These are phyloP conservation scores for Hypericum perforatum DNA, from an alignment of 345 rosid genomes.

Conservation along the genomic window DNA sequence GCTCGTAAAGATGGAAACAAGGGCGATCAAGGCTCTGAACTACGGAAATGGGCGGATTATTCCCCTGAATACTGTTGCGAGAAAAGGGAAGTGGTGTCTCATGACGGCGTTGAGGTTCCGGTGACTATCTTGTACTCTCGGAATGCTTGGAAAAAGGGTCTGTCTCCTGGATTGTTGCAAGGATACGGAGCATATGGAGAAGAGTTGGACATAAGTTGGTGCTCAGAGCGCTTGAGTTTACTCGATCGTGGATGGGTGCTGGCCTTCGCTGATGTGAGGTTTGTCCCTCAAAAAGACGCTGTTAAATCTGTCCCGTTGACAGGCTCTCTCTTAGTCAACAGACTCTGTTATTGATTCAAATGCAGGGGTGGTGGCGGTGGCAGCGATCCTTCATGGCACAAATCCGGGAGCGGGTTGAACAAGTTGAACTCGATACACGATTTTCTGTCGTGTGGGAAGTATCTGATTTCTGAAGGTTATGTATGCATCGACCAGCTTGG, in stretches of 20 bases:
- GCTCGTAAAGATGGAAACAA: constrained; percentile 13
- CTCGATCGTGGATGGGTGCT: constrained; percentile 92
- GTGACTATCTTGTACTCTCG: constrained; percentile 67
- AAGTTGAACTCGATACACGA: constrained; percentile 69
- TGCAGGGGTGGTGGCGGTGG: constrained; percentile 58
- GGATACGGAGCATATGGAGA: constrained; percentile 94
- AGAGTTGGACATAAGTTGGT: constrained; percentile 72
- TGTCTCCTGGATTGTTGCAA: constrained; percentile 59
- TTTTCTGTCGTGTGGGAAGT: constrained; percentile 47
- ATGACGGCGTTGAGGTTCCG: constrained; percentile 67
- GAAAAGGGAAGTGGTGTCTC: constrained; percentile 56
- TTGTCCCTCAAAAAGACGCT: constrained; percentile 10
- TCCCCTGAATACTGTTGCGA: constrained; percentile 55
- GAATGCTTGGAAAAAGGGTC: constrained; percentile 45
- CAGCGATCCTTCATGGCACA: constrained; percentile 65
- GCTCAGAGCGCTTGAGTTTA: constrained; percentile 57
- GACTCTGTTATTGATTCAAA: constrained; percentile 6
- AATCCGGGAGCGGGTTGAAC: constrained; percentile 47
- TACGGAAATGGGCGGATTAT: constrained; percentile 40
- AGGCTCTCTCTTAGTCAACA: not conserved
- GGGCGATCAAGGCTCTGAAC: constrained; percentile 12
- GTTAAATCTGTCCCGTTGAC: not conserved
- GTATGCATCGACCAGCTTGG: constrained; percentile 50
- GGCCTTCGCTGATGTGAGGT: constrained; percentile 96
- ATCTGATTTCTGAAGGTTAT: constrained; percentile 53